Conservation (phyloP, 1,139 yeast species). For the Saccharomyces hybrid region DNA sequence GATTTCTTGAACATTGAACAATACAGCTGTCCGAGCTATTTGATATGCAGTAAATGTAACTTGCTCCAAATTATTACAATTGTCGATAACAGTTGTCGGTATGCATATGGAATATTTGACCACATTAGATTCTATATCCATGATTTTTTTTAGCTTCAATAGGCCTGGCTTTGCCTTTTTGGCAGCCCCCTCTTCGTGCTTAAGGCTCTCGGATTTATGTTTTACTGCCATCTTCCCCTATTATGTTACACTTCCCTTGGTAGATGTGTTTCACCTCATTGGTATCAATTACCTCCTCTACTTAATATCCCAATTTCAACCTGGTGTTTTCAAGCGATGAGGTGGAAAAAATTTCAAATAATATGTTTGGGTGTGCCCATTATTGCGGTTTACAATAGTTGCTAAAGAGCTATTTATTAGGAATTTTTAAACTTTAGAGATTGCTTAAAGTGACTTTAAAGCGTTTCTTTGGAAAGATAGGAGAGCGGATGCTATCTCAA, state of each 20-base stretch:
- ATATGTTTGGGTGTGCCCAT: not conserved
- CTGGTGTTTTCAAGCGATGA: not conserved
- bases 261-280: not conserved
- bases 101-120: slow-evolving; percentile 48
- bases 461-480: not conserved
- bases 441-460: not conserved
- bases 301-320: not conserved
- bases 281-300: not conserved
- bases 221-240: not conserved
- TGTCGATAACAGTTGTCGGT: slow-evolving; percentile 53
- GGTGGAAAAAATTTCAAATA: not conserved
- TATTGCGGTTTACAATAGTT: not conserved
- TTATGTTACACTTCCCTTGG: not conserved
- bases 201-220: not conserved
- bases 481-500: not conserved
- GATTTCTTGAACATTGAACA: slow-evolving; percentile 64
- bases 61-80: slow-evolving; percentile 62
- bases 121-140: slow-evolving; percentile 20
- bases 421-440: not conserved
- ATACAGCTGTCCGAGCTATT: slow-evolving; percentile 65
- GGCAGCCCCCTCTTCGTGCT: not conserved
- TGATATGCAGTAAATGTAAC: slow-evolving; percentile 68
- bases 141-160: slow-evolving; percentile 16
- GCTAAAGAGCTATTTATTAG: not conserved
- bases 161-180: slow-evolving; percentile 1